Evolutionary conservation across 495 filamentous ascomycete species (phyloP), one percentile per base, ranked within the genome.

Genomic region (Lichina pygmaea): DNA sequence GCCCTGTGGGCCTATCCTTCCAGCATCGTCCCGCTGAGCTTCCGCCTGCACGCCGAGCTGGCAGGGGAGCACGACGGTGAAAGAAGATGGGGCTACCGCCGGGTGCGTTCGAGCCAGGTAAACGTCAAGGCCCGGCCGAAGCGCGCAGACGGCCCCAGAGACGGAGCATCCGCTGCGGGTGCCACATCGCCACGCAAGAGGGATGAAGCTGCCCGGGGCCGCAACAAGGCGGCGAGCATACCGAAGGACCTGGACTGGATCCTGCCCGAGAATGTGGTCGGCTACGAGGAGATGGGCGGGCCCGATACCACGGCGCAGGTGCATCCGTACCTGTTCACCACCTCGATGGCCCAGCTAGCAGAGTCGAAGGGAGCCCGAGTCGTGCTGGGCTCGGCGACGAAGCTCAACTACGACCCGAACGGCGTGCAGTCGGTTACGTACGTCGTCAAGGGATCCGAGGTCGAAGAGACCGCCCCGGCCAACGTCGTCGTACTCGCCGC

Each of bases 301-400:
- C 77, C 78, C 0, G 70, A 69, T 6, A 77, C 73, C 37, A 95
- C 89, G 2, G 82, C 89, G 3, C 89, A 95, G 57, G 89, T 95
- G 6, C 89, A 95, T 57, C 89, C 89, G 2, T 84, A 81, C 54
- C 73, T 80, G 17, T 94, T 97, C 52, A 97, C 86, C 3, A 93
- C 73, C 0, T 68, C 79, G 4, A 89, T 97, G 56, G 81, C 83
- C 9, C 67, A 71, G 36, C 66, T 97, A 13, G 84, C 86, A 8
- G 65, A 68, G 48, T 72, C 84, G 47, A 72, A 67, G 48, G 86
- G 86, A 8, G 77, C 71, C 24, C 69, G 77, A 41, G 71, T 94
- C 45, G 64, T 75, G 24, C 51, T 79, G 33, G 78, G 80, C 9
- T 68, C 70, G 6, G 79, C 76, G 6, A 74, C 63, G 8, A 55